These are phyloP conservation scores for Trichoderma brevicompactum DNA, from an alignment of 2,329 filamentous ascomycete species.

Conservation along the genomic window DNA sequence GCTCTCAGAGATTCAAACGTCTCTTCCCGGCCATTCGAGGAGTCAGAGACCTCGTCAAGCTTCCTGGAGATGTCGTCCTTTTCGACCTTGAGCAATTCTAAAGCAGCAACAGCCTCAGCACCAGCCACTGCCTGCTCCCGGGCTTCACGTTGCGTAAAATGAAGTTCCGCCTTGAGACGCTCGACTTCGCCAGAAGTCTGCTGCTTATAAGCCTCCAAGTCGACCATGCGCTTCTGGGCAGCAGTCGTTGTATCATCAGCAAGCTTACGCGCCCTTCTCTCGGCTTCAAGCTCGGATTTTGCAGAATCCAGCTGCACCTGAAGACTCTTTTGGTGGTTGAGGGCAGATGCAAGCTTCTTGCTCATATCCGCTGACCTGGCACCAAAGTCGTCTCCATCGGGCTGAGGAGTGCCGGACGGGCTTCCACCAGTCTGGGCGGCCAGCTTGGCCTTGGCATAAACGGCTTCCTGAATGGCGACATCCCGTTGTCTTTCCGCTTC, in stretches of 20 bases:
- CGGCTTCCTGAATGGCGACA: slow-evolving; percentile 89
- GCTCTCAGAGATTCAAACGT: slow-evolving; percentile 76
- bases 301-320: slow-evolving; percentile 73
- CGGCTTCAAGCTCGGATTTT: slow-evolving; percentile 73
- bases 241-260: slow-evolving; percentile 87
- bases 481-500: slow-evolving; percentile 95
- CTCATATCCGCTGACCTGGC: slow-evolving; percentile 69
- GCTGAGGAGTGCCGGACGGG: slow-evolving; percentile 61
- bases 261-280: slow-evolving; percentile 78
- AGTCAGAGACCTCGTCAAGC: slow-evolving; percentile 68
- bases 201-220: slow-evolving; percentile 83
- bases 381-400: slow-evolving; percentile 64
- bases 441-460: slow-evolving; percentile 91
- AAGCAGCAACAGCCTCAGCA: slow-evolving; percentile 74
- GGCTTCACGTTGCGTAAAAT: slow-evolving; percentile 75
- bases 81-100: slow-evolving; percentile 81
- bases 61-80: slow-evolving; percentile 75
- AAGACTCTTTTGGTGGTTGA: slow-evolving; percentile 81
- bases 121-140: slow-evolving; percentile 80
- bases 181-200: slow-evolving; percentile 84
- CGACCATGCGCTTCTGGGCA: slow-evolving; percentile 79
- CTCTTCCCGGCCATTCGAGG: slow-evolving; percentile 68
- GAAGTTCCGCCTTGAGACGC: slow-evolving; percentile 80
- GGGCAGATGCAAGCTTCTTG: slow-evolving; percentile 78
- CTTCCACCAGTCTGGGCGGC: slow-evolving; percentile 75